Evolutionary conservation across 352 stramenopile genomes (phyloP).

Genomic region (Saprolegnia diclina): DNA sequence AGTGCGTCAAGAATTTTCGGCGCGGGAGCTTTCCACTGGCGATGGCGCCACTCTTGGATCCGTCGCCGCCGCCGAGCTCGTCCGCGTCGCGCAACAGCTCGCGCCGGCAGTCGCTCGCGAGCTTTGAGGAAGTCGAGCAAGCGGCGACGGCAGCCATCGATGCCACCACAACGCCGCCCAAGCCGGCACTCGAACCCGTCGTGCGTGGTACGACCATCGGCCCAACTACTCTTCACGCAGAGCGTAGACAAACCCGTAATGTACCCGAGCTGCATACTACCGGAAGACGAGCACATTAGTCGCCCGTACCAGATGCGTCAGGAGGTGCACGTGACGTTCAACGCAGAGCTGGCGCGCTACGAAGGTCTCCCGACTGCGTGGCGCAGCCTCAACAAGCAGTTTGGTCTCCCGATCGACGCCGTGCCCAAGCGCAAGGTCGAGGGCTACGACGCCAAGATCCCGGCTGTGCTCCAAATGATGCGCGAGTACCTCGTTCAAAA

Average conservation of each 20-base stretch:
- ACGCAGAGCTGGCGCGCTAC: slow-evolving; percentile 55
- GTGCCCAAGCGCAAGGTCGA: slow-evolving; percentile 52
- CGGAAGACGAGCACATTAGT: slow-evolving; percentile 35
- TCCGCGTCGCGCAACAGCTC: slow-evolving; percentile 20
- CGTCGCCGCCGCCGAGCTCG: slow-evolving; percentile 14
- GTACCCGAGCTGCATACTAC: not conserved
- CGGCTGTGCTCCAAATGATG: slow-evolving; percentile 72
- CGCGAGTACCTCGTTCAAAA: slow-evolving; percentile 48
- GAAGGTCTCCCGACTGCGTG: slow-evolving; percentile 66
- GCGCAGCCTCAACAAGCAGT: slow-evolving; percentile 63
- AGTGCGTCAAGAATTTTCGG: not conserved
- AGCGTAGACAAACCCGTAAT: not conserved
- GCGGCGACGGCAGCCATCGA: slow-evolving; percentile 17
- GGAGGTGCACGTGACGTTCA: slow-evolving; percentile 72
- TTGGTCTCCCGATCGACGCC: slow-evolving; percentile 56
- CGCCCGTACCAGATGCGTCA: slow-evolving; percentile 58
- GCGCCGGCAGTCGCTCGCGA: slow-evolving; percentile 20
- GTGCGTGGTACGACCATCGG: not conserved
- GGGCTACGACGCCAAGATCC: slow-evolving; percentile 60
- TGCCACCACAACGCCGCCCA: not conserved
- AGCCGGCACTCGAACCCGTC: not conserved
- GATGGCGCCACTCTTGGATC: not conserved
- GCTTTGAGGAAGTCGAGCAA: slow-evolving; percentile 23
- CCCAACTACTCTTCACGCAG: not conserved
- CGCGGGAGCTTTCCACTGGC: slow-evolving; percentile 20